Conservation (phyloP, 2,329 filamentous ascomycete genomes). For the Trichoderma breve region DNA sequence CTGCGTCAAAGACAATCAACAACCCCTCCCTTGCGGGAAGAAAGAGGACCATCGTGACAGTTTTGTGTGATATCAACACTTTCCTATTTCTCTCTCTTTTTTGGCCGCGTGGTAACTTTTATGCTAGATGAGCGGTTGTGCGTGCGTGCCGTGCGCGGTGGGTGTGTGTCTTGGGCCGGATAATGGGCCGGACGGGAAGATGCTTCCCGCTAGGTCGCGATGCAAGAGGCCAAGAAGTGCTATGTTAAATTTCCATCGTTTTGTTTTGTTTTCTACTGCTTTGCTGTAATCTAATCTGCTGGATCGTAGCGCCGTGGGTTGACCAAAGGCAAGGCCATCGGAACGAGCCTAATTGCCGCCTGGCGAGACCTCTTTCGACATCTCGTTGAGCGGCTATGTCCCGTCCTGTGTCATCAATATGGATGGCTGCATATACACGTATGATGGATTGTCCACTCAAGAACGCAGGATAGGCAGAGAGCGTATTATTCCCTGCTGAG, state of each 20-base stretch:
- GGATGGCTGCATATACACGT: neutral
- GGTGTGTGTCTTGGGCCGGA: conserved; percentile 14
- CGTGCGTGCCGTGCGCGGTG: neutral
- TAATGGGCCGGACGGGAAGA: conserved; percentile 22
- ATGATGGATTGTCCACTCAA: neutral
- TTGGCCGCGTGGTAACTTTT: neutral
- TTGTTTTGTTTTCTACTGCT: neutral
- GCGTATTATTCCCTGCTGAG: neutral
- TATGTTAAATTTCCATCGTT: neutral
- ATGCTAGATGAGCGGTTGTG: neutral
- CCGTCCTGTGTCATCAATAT: neutral
- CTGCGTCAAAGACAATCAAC: neutral
- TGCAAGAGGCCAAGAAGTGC: neutral
- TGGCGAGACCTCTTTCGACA: neutral
- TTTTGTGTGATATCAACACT: neutral
- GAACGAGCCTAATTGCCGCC: neutral
- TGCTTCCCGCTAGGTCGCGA: conserved; percentile 17
- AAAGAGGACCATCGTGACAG: neutral
- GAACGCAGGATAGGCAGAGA: neutral
- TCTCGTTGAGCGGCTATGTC: conserved; percentile 4
- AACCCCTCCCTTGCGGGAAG: neutral
- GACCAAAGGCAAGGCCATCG: neutral
- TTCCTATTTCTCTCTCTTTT: neutral
- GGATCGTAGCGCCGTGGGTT: neutral
- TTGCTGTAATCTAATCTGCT: neutral